Evolutionary conservation across 306 rosid species (phyloP).

Genomic region (Lathyrus tuberosus): DNA sequence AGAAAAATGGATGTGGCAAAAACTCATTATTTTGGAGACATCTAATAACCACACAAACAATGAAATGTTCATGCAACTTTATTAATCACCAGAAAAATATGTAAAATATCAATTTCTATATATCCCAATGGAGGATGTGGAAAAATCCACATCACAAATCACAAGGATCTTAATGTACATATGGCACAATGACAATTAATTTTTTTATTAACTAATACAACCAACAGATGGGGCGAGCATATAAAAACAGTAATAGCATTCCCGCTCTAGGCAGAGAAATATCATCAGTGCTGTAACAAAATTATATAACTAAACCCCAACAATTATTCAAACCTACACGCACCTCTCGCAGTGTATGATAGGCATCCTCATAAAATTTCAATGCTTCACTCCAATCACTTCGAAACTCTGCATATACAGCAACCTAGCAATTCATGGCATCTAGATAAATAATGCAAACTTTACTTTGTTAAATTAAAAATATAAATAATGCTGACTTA

Average conservation of each 20-base stretch:
- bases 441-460: slow-evolving; percentile 47
- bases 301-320: too few relatives aligned
- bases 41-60: slow-evolving; percentile 20
- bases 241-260: slow-evolving; percentile 22
- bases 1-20: too few relatives aligned
- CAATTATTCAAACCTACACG: too few relatives aligned
- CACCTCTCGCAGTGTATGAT: too few relatives aligned
- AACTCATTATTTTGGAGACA: too few relatives aligned
- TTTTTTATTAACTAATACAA: slow-evolving; percentile 13
- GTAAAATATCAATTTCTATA: not conserved
- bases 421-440: slow-evolving; percentile 73
- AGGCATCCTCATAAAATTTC: too few relatives aligned
- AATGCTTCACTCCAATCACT: too few relatives aligned
- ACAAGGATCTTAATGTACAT: not conserved
- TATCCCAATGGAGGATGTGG: slow-evolving; percentile 21
- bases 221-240: slow-evolving; percentile 9
- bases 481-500: slow-evolving; percentile 33
- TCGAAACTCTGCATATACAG: too few relatives aligned
- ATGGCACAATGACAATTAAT: not conserved
- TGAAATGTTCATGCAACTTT: slow-evolving; percentile 27
- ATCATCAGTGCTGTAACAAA: slow-evolving; percentile 28
- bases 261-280: slow-evolving; percentile 16
- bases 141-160: slow-evolving; percentile 4
- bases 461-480: slow-evolving; percentile 33
- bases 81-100: not conserved